Conservation (phyloP, 164 flowering plant genomes). For the Nymphaea thermarum region DNA sequence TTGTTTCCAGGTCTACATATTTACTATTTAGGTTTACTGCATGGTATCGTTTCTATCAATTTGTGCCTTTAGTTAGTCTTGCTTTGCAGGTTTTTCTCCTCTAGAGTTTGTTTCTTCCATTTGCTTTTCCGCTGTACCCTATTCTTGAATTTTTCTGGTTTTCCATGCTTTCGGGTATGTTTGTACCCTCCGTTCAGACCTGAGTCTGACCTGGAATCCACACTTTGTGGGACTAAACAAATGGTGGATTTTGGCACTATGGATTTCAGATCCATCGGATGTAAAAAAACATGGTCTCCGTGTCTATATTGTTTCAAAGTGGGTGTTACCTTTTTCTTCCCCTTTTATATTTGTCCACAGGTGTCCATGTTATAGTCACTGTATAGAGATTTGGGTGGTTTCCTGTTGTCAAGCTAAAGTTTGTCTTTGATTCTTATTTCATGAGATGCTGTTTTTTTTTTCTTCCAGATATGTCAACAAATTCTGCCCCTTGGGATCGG, state of each 20-base stretch:
- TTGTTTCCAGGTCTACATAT: not conserved
- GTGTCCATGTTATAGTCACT: no score
- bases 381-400: no score
- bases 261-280: no score
- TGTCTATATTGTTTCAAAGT: no score
- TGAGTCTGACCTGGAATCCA: no score
- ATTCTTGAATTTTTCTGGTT: not conserved
- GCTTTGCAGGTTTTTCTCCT: not conserved
- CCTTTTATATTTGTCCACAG: no score
- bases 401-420: not conserved
- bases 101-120: not conserved
- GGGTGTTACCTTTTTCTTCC: no score
- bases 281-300: no score
- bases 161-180: not conserved
- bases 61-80: not conserved
- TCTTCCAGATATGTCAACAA: slow-evolving; percentile 21
- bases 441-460: not conserved
- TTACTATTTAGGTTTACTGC: not conserved
- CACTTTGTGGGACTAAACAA: no score
- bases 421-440: not conserved
- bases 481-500: slow-evolving; percentile 34
- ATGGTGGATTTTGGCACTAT: no score
- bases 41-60: not conserved
- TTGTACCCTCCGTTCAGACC: no score
- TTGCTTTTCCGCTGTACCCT: not conserved